Percentiles rank a stretch among this genome's conserved stretches.
phyloP scores from a whole-genome alignment of 169 alveolate genomes.

The Sarcocystis neurona region DNA sequence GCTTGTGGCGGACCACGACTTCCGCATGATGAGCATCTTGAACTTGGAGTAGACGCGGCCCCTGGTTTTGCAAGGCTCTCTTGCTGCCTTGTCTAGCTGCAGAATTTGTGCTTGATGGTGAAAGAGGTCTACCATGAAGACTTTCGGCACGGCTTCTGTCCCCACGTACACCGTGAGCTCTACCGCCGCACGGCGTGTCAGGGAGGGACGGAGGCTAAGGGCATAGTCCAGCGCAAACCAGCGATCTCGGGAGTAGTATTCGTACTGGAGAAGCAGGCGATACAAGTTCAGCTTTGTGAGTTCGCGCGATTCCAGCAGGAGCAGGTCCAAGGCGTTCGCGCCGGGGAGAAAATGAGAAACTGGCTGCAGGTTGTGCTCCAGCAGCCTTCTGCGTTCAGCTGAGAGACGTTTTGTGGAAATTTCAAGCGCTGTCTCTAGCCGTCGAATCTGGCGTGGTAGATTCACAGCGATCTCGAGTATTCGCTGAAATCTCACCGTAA shows the following conservation, averaged over 20 bases:
- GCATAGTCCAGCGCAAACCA: constrained; percentile 21
- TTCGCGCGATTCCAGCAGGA: background rate
- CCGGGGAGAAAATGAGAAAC: constrained; percentile 7
- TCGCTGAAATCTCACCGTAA: background rate
- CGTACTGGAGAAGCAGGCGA: background rate
- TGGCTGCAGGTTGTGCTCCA: background rate
- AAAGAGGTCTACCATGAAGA: background rate
- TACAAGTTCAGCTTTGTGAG: background rate
- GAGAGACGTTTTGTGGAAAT: background rate
- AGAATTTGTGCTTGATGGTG: background rate
- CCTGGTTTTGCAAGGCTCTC: background rate
- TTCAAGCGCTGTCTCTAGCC: background rate
- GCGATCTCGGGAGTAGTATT: background rate
- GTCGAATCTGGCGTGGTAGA: background rate
- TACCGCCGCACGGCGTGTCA: background rate
- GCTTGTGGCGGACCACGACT: background rate
- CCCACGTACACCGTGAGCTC: constrained; percentile 16
- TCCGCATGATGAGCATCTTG: no score
- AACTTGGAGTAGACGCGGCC: no score
- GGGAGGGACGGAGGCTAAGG: background rate
- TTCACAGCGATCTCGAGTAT: background rate
- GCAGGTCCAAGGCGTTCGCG: background rate
- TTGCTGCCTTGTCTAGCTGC: constrained; percentile 3
- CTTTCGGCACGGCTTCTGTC: background rate
- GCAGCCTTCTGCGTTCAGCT: background rate